Percentiles rank a stretch among this genome's conserved stretches.
Evolutionary conservation across 768 basidiomycete species (phyloP).

Genomic region (Psilocybe cubensis): DNA sequence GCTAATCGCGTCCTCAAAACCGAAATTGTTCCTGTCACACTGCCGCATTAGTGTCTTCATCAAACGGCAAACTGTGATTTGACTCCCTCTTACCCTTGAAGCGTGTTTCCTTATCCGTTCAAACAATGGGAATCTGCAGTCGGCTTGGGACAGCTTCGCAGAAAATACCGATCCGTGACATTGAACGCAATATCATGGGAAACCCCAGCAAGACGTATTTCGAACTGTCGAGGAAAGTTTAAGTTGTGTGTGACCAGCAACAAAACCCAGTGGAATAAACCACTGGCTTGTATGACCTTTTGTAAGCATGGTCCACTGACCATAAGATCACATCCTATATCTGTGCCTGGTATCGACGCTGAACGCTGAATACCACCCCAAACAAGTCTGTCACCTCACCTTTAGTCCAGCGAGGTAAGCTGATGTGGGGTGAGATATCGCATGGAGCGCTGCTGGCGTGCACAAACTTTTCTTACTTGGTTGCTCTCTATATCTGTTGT

Average conservation of each 20-base stretch:
- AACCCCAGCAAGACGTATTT: not conserved
- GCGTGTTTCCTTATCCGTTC: not conserved
- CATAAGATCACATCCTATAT: no score
- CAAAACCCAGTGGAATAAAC: not conserved
- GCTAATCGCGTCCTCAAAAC: constrained; percentile 84
- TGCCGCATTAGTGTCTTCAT: not conserved
- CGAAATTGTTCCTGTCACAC: constrained; percentile 51
- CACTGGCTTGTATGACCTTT: no score
- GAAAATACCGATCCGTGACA: not conserved
- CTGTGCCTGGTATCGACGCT: no score
- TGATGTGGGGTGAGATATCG: no score
- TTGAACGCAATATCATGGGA: not conserved
- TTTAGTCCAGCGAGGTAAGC: no score
- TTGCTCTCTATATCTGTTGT: no score
- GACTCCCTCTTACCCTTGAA: no score
- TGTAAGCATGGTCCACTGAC: not conserved
- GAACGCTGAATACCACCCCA: no score
- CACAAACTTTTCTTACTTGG: no score
- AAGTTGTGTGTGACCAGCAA: not conserved
- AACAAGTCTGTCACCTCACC: no score
- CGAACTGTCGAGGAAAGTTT: not conserved
- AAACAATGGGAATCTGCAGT: not conserved
- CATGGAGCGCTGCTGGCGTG: no score
- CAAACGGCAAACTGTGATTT: not conserved
- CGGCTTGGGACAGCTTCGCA: not conserved